Evolutionary conservation across 495 filamentous ascomycete genomes (phyloP).

Genomic region (Neurospora hispaniola): DNA sequence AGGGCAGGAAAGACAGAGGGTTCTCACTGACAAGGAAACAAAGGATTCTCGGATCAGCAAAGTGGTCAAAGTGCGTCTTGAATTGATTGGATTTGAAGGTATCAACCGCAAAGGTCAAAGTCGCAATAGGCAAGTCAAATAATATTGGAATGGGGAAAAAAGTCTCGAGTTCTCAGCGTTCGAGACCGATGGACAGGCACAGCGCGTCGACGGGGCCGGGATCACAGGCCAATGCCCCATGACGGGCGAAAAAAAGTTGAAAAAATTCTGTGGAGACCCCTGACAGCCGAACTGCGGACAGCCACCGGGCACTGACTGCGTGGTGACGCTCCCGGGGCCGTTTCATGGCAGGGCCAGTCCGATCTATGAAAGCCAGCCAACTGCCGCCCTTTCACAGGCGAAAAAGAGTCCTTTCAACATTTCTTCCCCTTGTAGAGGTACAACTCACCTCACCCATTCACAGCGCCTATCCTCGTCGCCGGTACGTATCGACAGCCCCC

Average conservation of each 20-base stretch:
- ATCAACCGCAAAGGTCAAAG: not conserved
- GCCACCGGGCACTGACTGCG: not conserved
- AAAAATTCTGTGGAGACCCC: conserved; percentile 20
- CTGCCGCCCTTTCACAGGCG: too few relatives aligned
- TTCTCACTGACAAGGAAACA: not conserved
- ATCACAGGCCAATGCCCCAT: conserved; percentile 8
- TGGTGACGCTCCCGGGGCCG: not conserved
- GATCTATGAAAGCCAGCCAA: too few relatives aligned
- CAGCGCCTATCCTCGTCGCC: not conserved
- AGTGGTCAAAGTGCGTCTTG: not conserved
- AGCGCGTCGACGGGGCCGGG: not conserved
- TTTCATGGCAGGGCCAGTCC: too few relatives aligned
- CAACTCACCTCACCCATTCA: not conserved
- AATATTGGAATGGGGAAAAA: not conserved
- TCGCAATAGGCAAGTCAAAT: not conserved
- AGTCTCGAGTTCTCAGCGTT: not conserved
- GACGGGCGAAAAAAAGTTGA: conserved; percentile 14
- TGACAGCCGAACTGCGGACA: not conserved
- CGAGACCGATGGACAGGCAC: not conserved
- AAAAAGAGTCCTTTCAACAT: not conserved
- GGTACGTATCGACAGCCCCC: not conserved
- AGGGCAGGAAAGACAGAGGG: not conserved
- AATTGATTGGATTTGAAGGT: not conserved
- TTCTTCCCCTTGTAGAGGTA: not conserved
- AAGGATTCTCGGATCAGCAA: not conserved